Conservation (phyloP, 345 rosid genomes). For the Citrus mangshanensis region DNA sequence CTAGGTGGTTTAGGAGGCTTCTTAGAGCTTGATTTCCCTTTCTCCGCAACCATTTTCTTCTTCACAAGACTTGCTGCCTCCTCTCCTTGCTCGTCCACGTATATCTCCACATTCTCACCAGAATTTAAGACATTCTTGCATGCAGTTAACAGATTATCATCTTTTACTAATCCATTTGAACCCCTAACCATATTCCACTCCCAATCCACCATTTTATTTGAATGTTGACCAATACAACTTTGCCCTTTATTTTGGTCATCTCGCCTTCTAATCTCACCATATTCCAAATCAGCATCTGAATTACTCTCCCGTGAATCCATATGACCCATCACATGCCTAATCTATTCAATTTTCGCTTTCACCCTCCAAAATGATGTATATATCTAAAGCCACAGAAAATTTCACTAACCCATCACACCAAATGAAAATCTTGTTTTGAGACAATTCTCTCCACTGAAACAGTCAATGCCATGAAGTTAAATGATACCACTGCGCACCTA, state of each 20-base stretch:
- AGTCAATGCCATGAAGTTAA: not conserved
- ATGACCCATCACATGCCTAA: not conserved
- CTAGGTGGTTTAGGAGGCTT: conserved; percentile 33
- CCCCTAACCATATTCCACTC: conserved; percentile 1
- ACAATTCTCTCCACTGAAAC: not conserved
- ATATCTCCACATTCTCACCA: conserved; percentile 7
- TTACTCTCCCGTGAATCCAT: conserved; percentile 8
- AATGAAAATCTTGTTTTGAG: not conserved
- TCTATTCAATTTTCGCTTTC: not conserved
- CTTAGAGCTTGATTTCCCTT: conserved; percentile 3
- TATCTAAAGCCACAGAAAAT: not conserved
- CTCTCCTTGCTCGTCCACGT: not conserved
- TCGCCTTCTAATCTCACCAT: conserved; percentile 12
- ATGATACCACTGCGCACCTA: not conserved
- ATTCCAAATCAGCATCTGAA: conserved; percentile 25
- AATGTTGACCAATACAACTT: not conserved
- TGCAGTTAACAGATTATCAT: not conserved
- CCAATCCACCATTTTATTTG: not conserved
- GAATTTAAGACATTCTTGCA: conserved; percentile 2
- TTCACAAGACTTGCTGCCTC: not conserved
- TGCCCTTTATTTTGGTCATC: conserved; percentile 8
- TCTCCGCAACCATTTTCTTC: conserved; percentile 11
- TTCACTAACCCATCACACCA: not conserved
- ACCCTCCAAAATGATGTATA: not conserved
- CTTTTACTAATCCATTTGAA: not conserved